Percentiles rank a stretch among this genome's conserved stretches.
These are phyloP conservation scores for Hexamita inflata DNA, from an alignment of 208 protist species.

Conservation along the genomic window DNA sequence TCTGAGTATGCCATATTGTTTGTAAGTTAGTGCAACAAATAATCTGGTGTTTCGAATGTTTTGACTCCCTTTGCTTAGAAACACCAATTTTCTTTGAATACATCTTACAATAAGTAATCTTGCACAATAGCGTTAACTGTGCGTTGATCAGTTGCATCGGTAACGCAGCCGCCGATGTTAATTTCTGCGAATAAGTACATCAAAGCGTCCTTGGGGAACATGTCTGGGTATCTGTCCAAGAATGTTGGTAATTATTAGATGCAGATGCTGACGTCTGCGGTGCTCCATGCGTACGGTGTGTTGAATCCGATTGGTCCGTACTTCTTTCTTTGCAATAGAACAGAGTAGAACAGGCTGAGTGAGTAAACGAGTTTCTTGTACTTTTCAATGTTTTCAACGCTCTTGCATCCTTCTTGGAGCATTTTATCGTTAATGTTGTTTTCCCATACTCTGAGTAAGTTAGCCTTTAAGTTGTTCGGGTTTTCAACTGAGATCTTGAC, in stretches of 20 bases:
- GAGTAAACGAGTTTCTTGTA: conserved; percentile 91
- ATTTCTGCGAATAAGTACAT: conserved; percentile 74
- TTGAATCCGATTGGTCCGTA: conserved; percentile 81
- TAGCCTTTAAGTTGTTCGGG: conserved; percentile 88
- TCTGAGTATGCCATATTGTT: neutral
- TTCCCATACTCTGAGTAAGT: conserved; percentile 80
- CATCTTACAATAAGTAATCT: conserved; percentile 62
- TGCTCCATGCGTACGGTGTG: conserved; percentile 93
- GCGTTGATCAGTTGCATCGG: conserved; percentile 86
- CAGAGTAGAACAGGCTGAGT: conserved; percentile 84
- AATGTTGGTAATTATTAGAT: conserved; percentile 74
- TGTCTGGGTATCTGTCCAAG: conserved; percentile 64
- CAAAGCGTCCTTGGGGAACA: conserved; percentile 64
- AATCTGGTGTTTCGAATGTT: conserved; percentile 69
- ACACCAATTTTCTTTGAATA: conserved; percentile 74
- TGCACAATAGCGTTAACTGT: conserved; percentile 75
- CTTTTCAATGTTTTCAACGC: conserved; percentile 69
- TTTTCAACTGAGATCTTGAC: conserved; percentile 82
- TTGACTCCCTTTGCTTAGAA: conserved; percentile 68
- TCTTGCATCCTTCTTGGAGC: conserved; percentile 51
- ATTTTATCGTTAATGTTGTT: conserved; percentile 77
- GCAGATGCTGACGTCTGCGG: conserved; percentile 87
- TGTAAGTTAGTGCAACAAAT: conserved; percentile 79
- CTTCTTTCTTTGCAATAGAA: conserved; percentile 43
- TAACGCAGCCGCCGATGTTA: conserved; percentile 78